Conservation (phyloP, 2,329 filamentous ascomycete species). For the Neofusicoccum laricinum region DNA sequence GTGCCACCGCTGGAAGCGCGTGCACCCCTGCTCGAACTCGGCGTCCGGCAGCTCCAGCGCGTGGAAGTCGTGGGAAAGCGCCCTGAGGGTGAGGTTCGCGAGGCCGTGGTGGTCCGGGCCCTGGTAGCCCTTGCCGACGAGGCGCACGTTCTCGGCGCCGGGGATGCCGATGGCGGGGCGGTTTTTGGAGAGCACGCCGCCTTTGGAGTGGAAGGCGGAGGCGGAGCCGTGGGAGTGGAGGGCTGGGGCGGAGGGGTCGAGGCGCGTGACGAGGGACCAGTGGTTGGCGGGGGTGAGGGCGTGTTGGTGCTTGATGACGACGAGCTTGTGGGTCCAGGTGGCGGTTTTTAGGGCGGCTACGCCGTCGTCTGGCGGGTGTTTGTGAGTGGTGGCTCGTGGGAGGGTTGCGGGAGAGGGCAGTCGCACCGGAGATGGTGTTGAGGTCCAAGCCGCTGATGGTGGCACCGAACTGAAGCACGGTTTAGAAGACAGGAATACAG, state of each 20-base stretch:
- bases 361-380: conserved; percentile 36
- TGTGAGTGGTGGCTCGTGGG: too few species aligned
- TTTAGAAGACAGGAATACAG: too few species aligned
- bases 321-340: conserved; percentile 45
- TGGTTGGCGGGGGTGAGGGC: conserved; percentile 42
- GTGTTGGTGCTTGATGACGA: conserved; percentile 45
- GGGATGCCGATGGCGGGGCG: too few species aligned
- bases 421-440: conserved; percentile 18
- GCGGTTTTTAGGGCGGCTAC: conserved; percentile 37
- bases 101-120: not conserved
- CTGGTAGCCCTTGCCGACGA: conserved; percentile 5
- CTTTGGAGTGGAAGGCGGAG: conserved; percentile 41
- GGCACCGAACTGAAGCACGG: conserved; percentile 17
- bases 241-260: conserved; percentile 41
- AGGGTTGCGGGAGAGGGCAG: too few species aligned
- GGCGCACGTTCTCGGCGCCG: conserved; percentile 19
- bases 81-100: not conserved
- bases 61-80: not conserved
- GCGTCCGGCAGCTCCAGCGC: not conserved
- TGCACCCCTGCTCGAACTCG: conserved; percentile 18
- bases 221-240: conserved; percentile 44
- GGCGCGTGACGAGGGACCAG: conserved; percentile 44
- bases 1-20: conserved; percentile 19
- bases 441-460: conserved; percentile 39
- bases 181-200: conserved; percentile 24